Evolutionary conservation across 2,329 filamentous ascomycete species (phyloP), one percentile per base, ranked within the genome.

Genomic region (Nemania abortiva): DNA sequence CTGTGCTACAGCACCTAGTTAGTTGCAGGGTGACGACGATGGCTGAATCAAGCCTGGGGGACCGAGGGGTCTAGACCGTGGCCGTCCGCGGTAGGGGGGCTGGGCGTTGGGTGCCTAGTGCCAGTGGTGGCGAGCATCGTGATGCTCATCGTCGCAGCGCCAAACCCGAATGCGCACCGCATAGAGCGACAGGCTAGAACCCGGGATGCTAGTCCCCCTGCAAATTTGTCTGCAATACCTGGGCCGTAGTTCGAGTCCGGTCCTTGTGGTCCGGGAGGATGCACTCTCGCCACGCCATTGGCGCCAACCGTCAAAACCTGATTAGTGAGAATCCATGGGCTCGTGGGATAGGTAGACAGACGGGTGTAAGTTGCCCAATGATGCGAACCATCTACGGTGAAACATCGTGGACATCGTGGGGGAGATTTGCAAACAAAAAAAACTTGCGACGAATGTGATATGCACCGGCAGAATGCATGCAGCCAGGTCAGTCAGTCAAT

Each of bases 121-220:
- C 13, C 47, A 47, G 53, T 42, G 31, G 24, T 58, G 49, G 63
- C 34, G 24, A 54, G 62, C 61, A 72, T 72, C 70, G 70, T 70
- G 60, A 72, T 65, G 54, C 60, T 72, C 64, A 70, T 70, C 70
- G 70, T 72, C 70, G 70, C 70, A 63, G 65, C 59, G 52, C 66
- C 66, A 71, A 63, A 42, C 69, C 59, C 57, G 55, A 69, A 64
- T 52, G 56, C 50, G 61, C 13, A 65, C 42, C 61, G 52, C 39
- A 59, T 52, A 18, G 18, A 47, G 47, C 24, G 37, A 56, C 37
- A 39, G 59, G 63, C 54, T 53, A 62, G 49, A 65, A 49, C 42
- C 58, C 45, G 54, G 37, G 58, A 59, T 59, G 27, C 18, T 53
- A 50, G 52, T 39, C 55, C 57, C 57, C 57, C 55, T 66, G 62